Evolutionary conservation across 352 stramenopile species (phyloP), one percentile per base, ranked within the genome.

Genomic region (Globisporangium paroecandrum): DNA sequence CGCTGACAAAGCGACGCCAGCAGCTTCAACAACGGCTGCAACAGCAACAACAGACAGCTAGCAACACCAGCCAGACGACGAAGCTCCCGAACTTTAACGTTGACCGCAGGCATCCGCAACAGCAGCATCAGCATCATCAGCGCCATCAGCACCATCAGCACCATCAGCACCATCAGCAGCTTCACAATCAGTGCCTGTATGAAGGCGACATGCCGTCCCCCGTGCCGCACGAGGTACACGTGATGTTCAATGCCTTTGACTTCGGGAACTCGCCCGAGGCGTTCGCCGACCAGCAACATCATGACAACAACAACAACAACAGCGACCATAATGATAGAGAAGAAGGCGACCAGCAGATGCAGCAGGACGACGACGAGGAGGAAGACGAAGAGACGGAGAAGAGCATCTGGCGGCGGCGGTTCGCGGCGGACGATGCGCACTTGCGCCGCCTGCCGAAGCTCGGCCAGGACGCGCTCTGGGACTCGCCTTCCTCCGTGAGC

Each of bases 241-340:
- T 22, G 24, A 65, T 65, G 57, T 79, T 83, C 43, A 85, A 83
- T 58, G 79, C 79, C 22, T 85, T 87, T 64, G 77, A 85, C 70
- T 83, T 82, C 41, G 72, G 61, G 10, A 58, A 65, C 49, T 79
- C 76, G 1, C 77, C 77, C 4, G 77, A 88, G 66, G 67, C 70
- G 41, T 85, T 88, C 41, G 32, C 34, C 51, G 43, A 69, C 36
- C 53, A 72, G 36, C 27, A 62, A 18, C 25, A 38, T 10, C 34
- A 53, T 32, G 56, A 51, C 32, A 24, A 71, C 36, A 41, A 65
- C 3, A 29, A 58, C 20, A 34, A 24, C 20, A 27, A 54, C 4
- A 10, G 58, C 3, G n/a, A 58, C 20, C 24, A 24, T 7, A 27
- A 54, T 18, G 25, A n/a, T 51, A 2, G 18, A 24, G 43, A 51